Evolutionary conservation across 495 filamentous ascomycete genomes (phyloP), one percentile per base, ranked within the genome.

Genomic region (Aspergillus olivimuriae): DNA sequence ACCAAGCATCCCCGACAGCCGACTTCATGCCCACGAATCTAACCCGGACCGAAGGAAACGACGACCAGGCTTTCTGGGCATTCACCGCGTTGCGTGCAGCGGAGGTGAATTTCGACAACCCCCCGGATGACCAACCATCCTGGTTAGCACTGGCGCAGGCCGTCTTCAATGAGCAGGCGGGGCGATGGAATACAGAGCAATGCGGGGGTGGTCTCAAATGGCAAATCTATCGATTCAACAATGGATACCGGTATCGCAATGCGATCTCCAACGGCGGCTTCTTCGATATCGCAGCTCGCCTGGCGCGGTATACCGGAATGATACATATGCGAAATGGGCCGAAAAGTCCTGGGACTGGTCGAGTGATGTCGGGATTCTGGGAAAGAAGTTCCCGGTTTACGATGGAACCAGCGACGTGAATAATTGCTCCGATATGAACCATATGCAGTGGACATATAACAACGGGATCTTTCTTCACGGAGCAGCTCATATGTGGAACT

Each of bases 41-140:
- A 53, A 85, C 83, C 18, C 74, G 80, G 44, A 81, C 83, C 0
- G 62, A 76, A 40, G 86, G 88, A 38, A 94, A 94, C 60, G 87
- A 94, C 52, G 87, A 94, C 56, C 88, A 92, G 56, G 81, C 74
- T 0, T 94, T 94, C 56, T 94, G 88, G 88, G 88, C 73, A 22
- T 81, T 94, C 60, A 73, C 86, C 2, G 85, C 81, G 22, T 86
- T 94, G 80, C 74, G 79, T 6, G 88, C 88, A 0, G 86, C 88
- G 2, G 88, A 94, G 60, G 75, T 79, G 38, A 83, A 81, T 34
- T 91, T 81, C 50, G 82, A 82, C 16, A 69, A 73, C 39, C 73
- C 73, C 5, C 67, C 65, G 1, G 47, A 48, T 0, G 74, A 77
- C 34, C 48, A 81, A 45, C 83, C 85, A 2, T 75, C 79, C 46